Evolutionary conservation across 1,284 basidiomycete genomes (phyloP).

Genomic region (Psilocybe mexicana): DNA sequence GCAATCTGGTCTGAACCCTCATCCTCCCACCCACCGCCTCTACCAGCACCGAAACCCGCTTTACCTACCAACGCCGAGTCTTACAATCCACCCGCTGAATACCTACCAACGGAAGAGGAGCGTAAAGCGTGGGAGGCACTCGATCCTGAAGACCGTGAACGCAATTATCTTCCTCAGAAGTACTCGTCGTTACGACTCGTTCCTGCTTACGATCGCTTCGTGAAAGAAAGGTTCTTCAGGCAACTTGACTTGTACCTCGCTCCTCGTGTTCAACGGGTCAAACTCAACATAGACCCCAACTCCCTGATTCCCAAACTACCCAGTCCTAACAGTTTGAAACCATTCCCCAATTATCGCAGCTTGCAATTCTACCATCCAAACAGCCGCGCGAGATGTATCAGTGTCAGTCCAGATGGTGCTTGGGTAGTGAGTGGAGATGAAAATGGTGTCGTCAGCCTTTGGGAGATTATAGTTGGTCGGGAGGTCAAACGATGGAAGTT

Average conservation of each 20-base stretch:
- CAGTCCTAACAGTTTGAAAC: conserved; percentile 87
- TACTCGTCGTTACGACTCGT: conserved; percentile 86
- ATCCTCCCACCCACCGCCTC: conserved; percentile 70
- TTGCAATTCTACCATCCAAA: conserved; percentile 75
- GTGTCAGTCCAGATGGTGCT: conserved; percentile 84
- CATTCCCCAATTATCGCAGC: conserved; percentile 90
- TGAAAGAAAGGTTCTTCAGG: conserved; percentile 92
- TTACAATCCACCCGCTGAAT: conserved; percentile 98
- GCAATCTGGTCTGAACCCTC: conserved; percentile 85
- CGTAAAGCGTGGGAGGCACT: conserved; percentile 81
- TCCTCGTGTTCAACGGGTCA: conserved; percentile 85
- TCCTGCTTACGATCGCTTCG: conserved; percentile 89
- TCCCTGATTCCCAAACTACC: conserved; percentile 96
- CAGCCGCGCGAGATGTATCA: conserved; percentile 74
- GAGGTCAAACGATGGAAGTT: conserved; percentile 91
- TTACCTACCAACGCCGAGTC: conserved; percentile 94
- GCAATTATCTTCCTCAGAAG: conserved; percentile 89
- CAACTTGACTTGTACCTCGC: conserved; percentile 98
- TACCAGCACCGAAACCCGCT: conserved; percentile 90
- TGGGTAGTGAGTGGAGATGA: conserved; percentile 96
- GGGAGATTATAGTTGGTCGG: conserved; percentile 93
- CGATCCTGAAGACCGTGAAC: conserved; percentile 91
- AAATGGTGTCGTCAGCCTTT: conserved; percentile 83
- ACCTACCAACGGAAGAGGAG: conserved; percentile 90
- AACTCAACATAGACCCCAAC: conserved; percentile 89